Conservation (phyloP, 305 asterid species). For the Solanum aculeatissimum region DNA sequence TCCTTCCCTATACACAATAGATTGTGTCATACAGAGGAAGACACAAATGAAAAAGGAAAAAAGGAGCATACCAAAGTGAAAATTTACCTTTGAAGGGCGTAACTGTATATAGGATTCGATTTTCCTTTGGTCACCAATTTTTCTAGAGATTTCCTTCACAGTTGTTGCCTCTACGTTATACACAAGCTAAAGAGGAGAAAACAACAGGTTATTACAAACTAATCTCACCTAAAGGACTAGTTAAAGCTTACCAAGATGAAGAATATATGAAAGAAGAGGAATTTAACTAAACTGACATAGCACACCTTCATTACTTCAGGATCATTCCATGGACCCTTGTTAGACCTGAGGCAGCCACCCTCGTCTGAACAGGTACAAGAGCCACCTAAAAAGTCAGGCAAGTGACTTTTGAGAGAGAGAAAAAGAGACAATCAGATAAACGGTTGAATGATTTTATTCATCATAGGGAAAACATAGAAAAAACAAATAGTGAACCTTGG, state of each 20-base stretch:
- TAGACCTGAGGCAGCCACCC: conserved; percentile 91
- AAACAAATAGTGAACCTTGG: conserved; percentile 42
- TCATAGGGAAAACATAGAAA: neutral
- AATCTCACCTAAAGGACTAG: neutral
- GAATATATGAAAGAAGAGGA: neutral
- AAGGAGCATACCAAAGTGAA: neutral
- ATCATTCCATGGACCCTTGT: conserved; percentile 95
- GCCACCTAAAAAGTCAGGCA: conserved; percentile 95
- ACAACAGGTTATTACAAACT: neutral
- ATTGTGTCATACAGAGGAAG: conserved; percentile 9
- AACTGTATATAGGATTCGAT: conserved; percentile 31
- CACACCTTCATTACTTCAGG: conserved; percentile 84
- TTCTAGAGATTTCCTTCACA: conserved; percentile 34
- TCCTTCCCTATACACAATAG: conserved; percentile 42
- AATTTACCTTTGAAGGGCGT: conserved; percentile 43
- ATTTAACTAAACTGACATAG: neutral
- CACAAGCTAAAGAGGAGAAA: conserved; percentile 40
- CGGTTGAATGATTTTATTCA: conserved; percentile 2
- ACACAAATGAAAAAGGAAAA: neutral
- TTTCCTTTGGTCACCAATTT: conserved; percentile 39
- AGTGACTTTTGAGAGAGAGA: conserved; percentile 43
- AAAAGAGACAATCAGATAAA: conserved; percentile 1
- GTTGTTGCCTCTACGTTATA: conserved; percentile 42
- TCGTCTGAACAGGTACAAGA: conserved; percentile 69
- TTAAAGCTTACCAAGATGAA: neutral